Base-by-base conservation (phyloP, 2,329 filamentous ascomycete species). In the Neonectria punicea region DNA sequence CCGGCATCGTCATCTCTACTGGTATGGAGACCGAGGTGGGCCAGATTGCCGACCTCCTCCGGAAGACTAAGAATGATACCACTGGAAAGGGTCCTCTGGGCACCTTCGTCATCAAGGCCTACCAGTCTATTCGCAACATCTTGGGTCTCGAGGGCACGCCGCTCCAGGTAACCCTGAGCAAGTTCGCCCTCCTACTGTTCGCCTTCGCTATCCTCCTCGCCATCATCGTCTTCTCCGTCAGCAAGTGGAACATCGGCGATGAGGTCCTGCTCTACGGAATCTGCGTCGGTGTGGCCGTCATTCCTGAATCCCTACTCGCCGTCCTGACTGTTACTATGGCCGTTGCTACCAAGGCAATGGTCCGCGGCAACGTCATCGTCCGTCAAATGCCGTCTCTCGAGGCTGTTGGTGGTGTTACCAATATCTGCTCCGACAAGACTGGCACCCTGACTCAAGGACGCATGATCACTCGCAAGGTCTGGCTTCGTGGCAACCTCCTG, bases 121-220 rank as follows among this genome's bases (percentile, higher is more conserved):
- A 81, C 64, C 79, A 80, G 61, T 80, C 79, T 55, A 63, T 77
- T 58, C 83, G 85, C 50, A 85, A 85, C 69, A 83, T 92, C 65
- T 84, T 92, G 47, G 90, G 88, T 60, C 78, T 90, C 2, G 86
- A 92, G 59, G 93, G 93, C 54, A 97, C 94, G 1, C 94, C 94
- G 1, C 83, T 97, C 50, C 93, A 97, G 80, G 90, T 91, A 70
- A 95, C 93, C 75, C 85, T 97, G 56, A 93, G 92, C 81, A 93
- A 94, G 79, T 90, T 97, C 74, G 93, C 94, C 30, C 89, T 96
- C 47, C 77, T 93, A 4, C 87, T 97, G 2, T 97, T 97, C 74
- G 89, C 85, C 51, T 86, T 93, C 55, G 94, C 88, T 47, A 81
- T 90, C 59, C 71, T 89, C 3, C 82, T 90, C 36, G 87, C 85